These are phyloP conservation scores for Zizania latifolia DNA, from an alignment of 176 grass and related monocot species.

Conservation along the genomic window DNA sequence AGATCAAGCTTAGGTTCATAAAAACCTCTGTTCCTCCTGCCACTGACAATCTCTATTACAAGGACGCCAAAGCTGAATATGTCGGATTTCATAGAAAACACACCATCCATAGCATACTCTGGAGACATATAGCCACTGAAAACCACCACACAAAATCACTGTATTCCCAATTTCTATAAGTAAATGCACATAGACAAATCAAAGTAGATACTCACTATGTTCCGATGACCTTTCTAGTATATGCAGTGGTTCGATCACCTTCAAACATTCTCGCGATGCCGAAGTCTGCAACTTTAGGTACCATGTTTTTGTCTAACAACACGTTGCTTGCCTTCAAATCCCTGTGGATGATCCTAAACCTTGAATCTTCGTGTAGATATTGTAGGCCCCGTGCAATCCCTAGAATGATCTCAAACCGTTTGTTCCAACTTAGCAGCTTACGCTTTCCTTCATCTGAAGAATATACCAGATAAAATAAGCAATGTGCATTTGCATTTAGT, in stretches of 20 bases:
- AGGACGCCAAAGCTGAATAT: conserved; percentile 37
- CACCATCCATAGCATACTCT: conserved; percentile 40
- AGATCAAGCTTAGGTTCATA: conserved; percentile 19
- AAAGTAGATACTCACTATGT: conserved; percentile 40
- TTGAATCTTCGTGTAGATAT: conserved; percentile 47
- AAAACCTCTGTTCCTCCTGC: conserved; percentile 29
- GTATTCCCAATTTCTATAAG: not conserved
- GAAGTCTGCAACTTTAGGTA: conserved; percentile 43
- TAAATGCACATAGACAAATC: not conserved
- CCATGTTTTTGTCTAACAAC: conserved; percentile 34
- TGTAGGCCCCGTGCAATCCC: conserved; percentile 38
- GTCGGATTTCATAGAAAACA: conserved; percentile 43
- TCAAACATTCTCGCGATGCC: conserved; percentile 46
- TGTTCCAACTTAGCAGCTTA: conserved; percentile 20
- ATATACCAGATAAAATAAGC: not conserved
- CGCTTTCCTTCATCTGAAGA: conserved; percentile 35
- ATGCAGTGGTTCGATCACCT: conserved; percentile 40
- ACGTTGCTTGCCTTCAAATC: conserved; percentile 44
- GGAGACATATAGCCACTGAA: conserved; percentile 48
- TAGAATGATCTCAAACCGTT: conserved; percentile 28
- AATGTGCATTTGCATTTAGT: not conserved
- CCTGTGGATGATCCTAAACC: conserved; percentile 42
- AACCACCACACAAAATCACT: not conserved
- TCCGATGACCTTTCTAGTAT: conserved; percentile 35
- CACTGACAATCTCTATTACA: conserved; percentile 20